Conservation (phyloP, 1,284 basidiomycete genomes). For the Malassezia dermatis region DNA sequence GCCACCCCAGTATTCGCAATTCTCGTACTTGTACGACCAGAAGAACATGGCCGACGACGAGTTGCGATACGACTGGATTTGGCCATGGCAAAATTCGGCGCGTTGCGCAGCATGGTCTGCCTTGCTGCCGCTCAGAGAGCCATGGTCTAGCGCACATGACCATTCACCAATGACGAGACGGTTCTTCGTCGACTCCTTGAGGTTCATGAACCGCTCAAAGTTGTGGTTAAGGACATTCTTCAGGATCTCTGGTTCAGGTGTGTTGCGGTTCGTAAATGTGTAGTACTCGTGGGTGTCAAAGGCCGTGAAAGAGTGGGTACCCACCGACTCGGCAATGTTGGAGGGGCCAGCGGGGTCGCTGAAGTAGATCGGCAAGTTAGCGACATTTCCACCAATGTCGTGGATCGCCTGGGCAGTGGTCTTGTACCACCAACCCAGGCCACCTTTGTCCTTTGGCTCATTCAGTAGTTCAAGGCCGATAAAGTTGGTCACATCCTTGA, state of each 20-base stretch:
- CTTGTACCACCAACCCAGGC: conserved; percentile 40
- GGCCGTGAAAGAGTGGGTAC: conserved; percentile 58
- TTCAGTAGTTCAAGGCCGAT: conserved; percentile 65
- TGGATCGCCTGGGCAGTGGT: conserved; percentile 55
- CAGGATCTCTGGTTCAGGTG: conserved; percentile 31
- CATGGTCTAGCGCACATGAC: conserved; percentile 55
- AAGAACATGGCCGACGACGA: conserved; percentile 61
- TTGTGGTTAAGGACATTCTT: conserved; percentile 25
- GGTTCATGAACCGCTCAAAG: conserved; percentile 16
- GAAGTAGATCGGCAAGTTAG: conserved; percentile 59
- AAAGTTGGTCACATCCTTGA: conserved; percentile 61
- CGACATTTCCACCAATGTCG: conserved; percentile 51
- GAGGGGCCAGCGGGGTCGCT: conserved; percentile 63
- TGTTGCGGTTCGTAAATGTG: conserved; percentile 53
- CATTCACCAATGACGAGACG: conserved; percentile 58
- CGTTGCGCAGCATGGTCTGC: conserved; percentile 52
- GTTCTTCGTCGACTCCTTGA: conserved; percentile 41
- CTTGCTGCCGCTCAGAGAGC: conserved; percentile 54
- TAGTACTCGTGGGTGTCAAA: conserved; percentile 62
- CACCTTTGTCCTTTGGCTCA: conserved; percentile 53
- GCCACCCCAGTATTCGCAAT: conserved; percentile 37
- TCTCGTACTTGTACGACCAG: conserved; percentile 56
- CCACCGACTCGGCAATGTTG: conserved; percentile 55
- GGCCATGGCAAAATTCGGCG: conserved; percentile 56
- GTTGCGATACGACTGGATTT: conserved; percentile 58